These are phyloP conservation scores for Coemansia sp. DNA, from an alignment of 192 early-diverging fungal species.

Conservation along the genomic window DNA sequence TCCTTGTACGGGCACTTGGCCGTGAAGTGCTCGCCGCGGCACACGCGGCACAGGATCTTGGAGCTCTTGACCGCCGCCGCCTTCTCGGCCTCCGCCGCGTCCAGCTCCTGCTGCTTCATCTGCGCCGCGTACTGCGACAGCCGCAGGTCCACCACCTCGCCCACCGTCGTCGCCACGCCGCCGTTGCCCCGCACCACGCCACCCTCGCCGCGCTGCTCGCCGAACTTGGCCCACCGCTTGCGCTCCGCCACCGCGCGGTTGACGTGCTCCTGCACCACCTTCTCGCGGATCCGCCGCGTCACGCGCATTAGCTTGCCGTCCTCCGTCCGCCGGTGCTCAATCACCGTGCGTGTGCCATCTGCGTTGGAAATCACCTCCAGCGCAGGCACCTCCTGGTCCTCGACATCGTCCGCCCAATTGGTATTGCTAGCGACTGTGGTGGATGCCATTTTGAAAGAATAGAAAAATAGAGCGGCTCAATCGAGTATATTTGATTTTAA, in stretches of 20 bases:
- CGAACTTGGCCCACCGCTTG: constrained; percentile 89
- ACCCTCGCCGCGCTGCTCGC: constrained; percentile 62
- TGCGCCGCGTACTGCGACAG: constrained; percentile 63
- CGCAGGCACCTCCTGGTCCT: constrained; percentile 57
- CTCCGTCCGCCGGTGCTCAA: constrained; percentile 84
- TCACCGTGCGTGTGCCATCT: constrained; percentile 82
- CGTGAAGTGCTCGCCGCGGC: constrained; percentile 97
- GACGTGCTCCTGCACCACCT: constrained; percentile 76
- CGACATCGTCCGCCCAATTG: constrained; percentile 80
- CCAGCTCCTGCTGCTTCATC: constrained; percentile 68
- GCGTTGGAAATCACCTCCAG: constrained; percentile 54
- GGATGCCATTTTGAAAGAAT: background rate
- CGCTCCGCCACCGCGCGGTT: constrained; percentile 90
- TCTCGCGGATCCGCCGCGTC: constrained; percentile 80
- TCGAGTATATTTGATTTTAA: background rate
- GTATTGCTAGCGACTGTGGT: constrained; percentile 39
- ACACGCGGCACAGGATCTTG: constrained; percentile 92
- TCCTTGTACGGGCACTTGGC: constrained; percentile 99
- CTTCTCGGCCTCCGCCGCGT: constrained; percentile 60
- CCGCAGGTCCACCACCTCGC: constrained; percentile 87
- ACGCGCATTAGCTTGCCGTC: constrained; percentile 93
- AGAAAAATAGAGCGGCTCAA: background rate
- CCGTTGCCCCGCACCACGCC: constrained; percentile 83
- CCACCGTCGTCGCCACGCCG: constrained; percentile 83
- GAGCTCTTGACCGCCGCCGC: constrained; percentile 66